phyloP scores from a whole-genome alignment of 208 protist species.

The Leishmania mexicana region DNA sequence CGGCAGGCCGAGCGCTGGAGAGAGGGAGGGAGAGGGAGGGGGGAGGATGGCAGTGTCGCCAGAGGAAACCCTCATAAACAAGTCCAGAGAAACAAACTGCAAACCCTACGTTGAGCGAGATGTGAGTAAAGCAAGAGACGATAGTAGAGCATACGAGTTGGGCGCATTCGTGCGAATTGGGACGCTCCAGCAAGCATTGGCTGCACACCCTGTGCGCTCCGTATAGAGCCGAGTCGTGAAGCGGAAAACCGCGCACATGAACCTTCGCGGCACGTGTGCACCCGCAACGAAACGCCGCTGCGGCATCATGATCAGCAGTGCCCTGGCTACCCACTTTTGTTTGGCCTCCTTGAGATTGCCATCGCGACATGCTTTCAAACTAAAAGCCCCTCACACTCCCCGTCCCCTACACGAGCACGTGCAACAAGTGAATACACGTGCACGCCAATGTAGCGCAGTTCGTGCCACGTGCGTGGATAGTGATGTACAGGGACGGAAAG shows the following conservation, averaged over 20 bases:
- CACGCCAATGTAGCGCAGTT: neutral
- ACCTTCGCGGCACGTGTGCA: neutral
- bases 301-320: neutral
- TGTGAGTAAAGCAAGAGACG: neutral
- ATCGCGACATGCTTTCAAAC: neutral
- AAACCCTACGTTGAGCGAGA: neutral
- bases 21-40: neutral
- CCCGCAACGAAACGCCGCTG: neutral
- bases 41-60: no score
- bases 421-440: neutral
- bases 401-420: neutral
- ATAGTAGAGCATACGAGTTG: neutral
- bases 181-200: neutral
- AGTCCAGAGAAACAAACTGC: neutral
- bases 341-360: neutral
- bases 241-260: no score
- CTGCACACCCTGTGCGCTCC: neutral
- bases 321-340: neutral
- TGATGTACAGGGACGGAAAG: neutral
- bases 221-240: neutral
- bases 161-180: no score
- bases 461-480: neutral
- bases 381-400: neutral
- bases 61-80: neutral
- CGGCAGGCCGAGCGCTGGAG: neutral